These are phyloP conservation scores for Thozetella sp. DNA, from an alignment of 495 filamentous ascomycete species.

Conservation along the genomic window DNA sequence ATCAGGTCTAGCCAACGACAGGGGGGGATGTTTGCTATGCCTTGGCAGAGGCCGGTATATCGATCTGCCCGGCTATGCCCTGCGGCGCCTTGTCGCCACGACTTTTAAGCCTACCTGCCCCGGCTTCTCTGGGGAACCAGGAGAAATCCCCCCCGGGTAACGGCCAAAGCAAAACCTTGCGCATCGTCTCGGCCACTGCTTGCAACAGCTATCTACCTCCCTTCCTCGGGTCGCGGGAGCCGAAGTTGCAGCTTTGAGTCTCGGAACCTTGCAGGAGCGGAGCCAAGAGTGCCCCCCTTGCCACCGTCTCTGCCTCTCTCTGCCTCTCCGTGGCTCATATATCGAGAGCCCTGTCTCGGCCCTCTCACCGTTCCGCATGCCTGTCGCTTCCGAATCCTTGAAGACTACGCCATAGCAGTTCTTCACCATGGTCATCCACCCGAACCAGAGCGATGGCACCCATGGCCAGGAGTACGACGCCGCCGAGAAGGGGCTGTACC, in stretches of 20 bases:
- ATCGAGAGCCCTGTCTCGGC: not conserved
- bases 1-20: conserved; percentile 1
- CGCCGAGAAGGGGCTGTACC: conserved; percentile 42
- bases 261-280: conserved; percentile 11
- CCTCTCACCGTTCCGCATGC: not conserved
- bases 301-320: not conserved
- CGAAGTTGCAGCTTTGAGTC: conserved; percentile 25
- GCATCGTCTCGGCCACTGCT: conserved; percentile 15
- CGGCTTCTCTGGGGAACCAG: conserved; percentile 13
- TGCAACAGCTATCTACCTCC: conserved; percentile 6
- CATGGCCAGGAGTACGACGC: conserved; percentile 25
- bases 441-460: not conserved
- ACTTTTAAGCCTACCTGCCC: conserved; percentile 13
- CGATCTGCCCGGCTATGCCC: conserved; percentile 10
- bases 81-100: conserved; percentile 4
- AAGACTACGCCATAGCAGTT: not conserved
- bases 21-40: conserved; percentile 4
- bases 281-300: not conserved
- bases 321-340: not conserved
- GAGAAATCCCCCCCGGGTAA: conserved; percentile 4
- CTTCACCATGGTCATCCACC: not conserved
- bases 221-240: conserved; percentile 18
- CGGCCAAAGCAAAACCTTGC: conserved; percentile 9
- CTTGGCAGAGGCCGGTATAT: conserved; percentile 20
- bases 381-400: conserved; percentile 11